Conservation (phyloP, 768 basidiomycete genomes). For the Asterophora lycoperdoides region DNA sequence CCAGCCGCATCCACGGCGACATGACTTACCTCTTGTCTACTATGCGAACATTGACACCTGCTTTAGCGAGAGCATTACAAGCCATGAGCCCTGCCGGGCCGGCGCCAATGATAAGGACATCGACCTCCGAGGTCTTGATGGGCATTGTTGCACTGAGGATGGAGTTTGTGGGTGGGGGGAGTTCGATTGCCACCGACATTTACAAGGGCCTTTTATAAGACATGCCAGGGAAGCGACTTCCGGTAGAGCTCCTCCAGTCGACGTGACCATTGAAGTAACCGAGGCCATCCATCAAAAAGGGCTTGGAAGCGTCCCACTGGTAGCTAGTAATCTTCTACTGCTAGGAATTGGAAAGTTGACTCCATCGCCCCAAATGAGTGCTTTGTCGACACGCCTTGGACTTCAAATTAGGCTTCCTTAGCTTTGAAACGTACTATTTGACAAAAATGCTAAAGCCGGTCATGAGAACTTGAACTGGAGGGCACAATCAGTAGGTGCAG, state of each 20-base stretch:
- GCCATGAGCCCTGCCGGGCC: constrained; percentile 67
- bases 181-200: too few relatives aligned
- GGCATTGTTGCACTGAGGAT: constrained; percentile 17
- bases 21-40: constrained; percentile 51
- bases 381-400: constrained; percentile 3
- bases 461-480: constrained; percentile 13
- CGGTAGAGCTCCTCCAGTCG: too few relatives aligned
- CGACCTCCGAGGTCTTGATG: constrained; percentile 38
- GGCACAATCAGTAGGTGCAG: not conserved
- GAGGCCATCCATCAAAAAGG: too few relatives aligned
- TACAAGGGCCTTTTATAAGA: not conserved
- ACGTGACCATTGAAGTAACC: not conserved
- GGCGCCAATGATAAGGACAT: constrained; percentile 61
- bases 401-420: constrained; percentile 1
- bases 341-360: not conserved
- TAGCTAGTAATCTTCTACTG: not conserved
- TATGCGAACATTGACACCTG: constrained; percentile 56
- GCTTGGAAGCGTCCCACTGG: not conserved
- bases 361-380: constrained; percentile 2
- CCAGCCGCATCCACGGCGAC: not conserved
- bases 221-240: not conserved
- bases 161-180: not conserved
- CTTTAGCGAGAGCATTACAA: constrained; percentile 53
- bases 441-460: not conserved
- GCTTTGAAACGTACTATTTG: not conserved